phyloP scores from a whole-genome alignment of 2,329 filamentous ascomycete species.

The Laburnicola sp. region DNA sequence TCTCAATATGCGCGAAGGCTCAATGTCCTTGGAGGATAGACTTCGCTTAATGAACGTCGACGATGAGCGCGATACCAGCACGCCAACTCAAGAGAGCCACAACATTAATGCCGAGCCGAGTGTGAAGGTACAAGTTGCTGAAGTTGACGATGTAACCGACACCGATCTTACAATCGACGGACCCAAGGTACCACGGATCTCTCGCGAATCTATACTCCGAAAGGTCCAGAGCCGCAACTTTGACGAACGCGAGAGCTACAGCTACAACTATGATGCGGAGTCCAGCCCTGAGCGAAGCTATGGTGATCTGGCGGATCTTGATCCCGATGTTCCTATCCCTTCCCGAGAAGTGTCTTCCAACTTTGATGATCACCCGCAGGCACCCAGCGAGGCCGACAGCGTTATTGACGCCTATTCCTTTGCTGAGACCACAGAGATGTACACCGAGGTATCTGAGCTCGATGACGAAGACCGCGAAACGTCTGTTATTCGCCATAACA shows the following conservation, averaged over 20 bases:
- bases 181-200: slow-evolving; percentile 77
- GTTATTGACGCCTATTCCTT: slow-evolving; percentile 66
- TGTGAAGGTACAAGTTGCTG: slow-evolving; percentile 41
- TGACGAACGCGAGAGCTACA: slow-evolving; percentile 49
- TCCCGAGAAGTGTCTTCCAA: slow-evolving; percentile 73
- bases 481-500: slow-evolving; percentile 60
- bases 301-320: slow-evolving; percentile 60
- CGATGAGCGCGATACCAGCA: slow-evolving; percentile 52
- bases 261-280: slow-evolving; percentile 44
- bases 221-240: slow-evolving; percentile 72
- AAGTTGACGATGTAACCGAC: slow-evolving; percentile 39
- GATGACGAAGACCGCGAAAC: slow-evolving; percentile 52
- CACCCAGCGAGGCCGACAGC: slow-evolving; percentile 58
- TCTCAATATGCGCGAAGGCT: slow-evolving; percentile 71
- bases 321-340: slow-evolving; percentile 88
- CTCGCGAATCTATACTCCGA: slow-evolving; percentile 87
- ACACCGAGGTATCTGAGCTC: slow-evolving; percentile 52
- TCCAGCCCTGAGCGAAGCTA: slow-evolving; percentile 62
- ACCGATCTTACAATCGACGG: slow-evolving; percentile 47
- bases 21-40: slow-evolving; percentile 82
- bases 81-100: slow-evolving; percentile 43
- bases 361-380: slow-evolving; percentile 60
- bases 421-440: slow-evolving; percentile 60
- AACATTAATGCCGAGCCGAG: slow-evolving; percentile 31
- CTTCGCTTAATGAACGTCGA: slow-evolving; percentile 83